Base-by-base conservation (phyloP, 2,329 filamentous ascomycete species). In the Hypoxylon sp. region DNA sequence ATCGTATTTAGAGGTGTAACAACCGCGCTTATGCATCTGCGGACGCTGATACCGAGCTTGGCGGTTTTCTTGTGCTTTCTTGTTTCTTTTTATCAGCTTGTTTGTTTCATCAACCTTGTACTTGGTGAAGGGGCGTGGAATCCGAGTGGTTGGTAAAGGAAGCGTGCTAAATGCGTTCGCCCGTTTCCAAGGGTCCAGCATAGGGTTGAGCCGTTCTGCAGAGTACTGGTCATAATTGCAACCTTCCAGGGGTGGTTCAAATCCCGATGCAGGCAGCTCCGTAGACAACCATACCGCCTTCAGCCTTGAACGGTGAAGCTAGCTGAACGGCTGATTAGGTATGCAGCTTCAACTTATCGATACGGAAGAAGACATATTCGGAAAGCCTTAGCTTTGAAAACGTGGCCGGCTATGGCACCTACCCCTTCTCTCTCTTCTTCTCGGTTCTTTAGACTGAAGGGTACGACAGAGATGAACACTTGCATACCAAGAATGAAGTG, bases 151-250 rank as follows among this genome's bases (percentile, higher is more conserved):
- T 30, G 32, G 51, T 49, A 55, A 38, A 21, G 41, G 23, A 45
- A 48, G 46, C 43, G 50, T 30, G 59, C 13, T n/a, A 69, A 7
- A 69, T 69, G 59, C 56, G 45, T 45, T 53, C 30, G 11, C 50
- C 66, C 66, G 66, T 21, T 45, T 36, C 45, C 62, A 63, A 28
- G 66, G 66, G 66, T 65, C 49, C 43, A 36, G 25, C 36, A 41
- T 43, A 51, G 19, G 55, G 53, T 23, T 21, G 17, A 63, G 38
- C 14, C n/a, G 11, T n/a, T 38, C 50, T 63, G 50, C 55, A 52
- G 17, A 43, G 30, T 43, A 63, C 56, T 51, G 28, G 19, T 64
- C 60, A 60, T 52, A 62, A 58, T 50, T 14, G 25, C 23, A 34
- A 34, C 21, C 6, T 7, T 17, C 14, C 19, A 19, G 5, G 28